These are phyloP conservation scores for Euptelea pleiosperma DNA, from an alignment of 164 flowering plant genomes.

Conservation along the genomic window DNA sequence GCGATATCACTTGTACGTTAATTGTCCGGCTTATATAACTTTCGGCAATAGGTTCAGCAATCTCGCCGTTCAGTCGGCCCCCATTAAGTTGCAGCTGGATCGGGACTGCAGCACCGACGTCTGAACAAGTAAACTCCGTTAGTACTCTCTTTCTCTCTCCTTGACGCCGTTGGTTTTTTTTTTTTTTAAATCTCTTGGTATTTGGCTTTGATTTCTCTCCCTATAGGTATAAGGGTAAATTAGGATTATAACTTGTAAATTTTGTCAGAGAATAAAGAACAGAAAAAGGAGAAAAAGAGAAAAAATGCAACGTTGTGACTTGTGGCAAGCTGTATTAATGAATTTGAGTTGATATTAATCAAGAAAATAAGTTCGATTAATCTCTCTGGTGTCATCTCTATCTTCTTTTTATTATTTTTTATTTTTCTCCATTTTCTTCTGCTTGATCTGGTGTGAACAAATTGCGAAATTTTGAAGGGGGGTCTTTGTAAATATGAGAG, in stretches of 20 bases:
- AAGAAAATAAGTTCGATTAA: too few relatives aligned
- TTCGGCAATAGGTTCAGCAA: conserved; percentile 36
- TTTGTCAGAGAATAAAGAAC: conserved; percentile 27
- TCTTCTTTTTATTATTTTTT: too few relatives aligned
- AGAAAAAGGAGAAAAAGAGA: too few relatives aligned
- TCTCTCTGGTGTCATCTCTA: too few relatives aligned
- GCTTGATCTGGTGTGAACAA: too few relatives aligned
- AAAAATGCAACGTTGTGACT: background rate
- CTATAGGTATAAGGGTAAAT: conserved; percentile 8
- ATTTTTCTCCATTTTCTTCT: too few relatives aligned
- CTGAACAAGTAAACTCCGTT: conserved; percentile 5
- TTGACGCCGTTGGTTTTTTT: background rate
- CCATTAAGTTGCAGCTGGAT: conserved; percentile 46
- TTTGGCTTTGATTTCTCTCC: background rate
- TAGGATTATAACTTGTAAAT: conserved; percentile 24
- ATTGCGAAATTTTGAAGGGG: too few relatives aligned
- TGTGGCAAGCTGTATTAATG: too few relatives aligned
- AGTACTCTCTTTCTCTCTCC: background rate
- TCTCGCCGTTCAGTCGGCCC: conserved; percentile 31
- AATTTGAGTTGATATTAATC: conserved; percentile 1
- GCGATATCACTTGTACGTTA: conserved; percentile 48
- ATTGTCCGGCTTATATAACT: conserved; percentile 50
- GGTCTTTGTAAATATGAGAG: too few relatives aligned
- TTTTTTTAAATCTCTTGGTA: background rate
- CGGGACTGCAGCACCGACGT: conserved; percentile 41